phyloP scores from a whole-genome alignment of 352 stramenopile species.

The Phytophthora sp. region DNA sequence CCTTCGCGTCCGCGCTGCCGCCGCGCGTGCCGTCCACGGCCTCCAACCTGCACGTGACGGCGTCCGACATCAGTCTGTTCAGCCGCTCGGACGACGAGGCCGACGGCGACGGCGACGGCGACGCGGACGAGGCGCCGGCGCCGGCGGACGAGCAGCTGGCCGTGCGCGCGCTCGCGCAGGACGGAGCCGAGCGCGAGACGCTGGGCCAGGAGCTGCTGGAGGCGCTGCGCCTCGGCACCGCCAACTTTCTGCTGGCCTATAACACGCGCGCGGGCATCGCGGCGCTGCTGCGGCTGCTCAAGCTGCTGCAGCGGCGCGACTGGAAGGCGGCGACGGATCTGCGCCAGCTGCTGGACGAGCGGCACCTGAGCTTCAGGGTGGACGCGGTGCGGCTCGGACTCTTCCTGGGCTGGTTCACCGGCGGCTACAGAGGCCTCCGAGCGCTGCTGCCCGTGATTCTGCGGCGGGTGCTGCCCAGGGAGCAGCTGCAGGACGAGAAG shows the following conservation, averaged over 20 bases:
- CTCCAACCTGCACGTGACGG: constrained; percentile 41
- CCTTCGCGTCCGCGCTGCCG: constrained; percentile 14
- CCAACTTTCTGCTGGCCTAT: constrained; percentile 89
- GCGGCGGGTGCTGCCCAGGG: constrained; percentile 29
- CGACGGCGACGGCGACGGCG: not conserved
- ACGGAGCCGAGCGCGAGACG: constrained; percentile 30
- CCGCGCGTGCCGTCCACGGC: constrained; percentile 30
- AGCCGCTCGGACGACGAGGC: constrained; percentile 40
- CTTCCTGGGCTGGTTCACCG: constrained; percentile 87
- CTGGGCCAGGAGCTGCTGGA: constrained; percentile 69
- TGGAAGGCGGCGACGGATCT: constrained; percentile 60
- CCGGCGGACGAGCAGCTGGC: constrained; percentile 25
- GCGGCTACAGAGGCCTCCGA: constrained; percentile 68
- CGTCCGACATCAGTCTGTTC: constrained; percentile 51
- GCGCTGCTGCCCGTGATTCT: constrained; percentile 61
- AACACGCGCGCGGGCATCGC: constrained; percentile 86
- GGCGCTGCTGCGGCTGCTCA: constrained; percentile 71
- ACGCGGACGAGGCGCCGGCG: constrained; percentile 9
- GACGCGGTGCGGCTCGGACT: constrained; percentile 87
- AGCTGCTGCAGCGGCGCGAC: constrained; percentile 63
- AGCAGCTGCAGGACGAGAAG: constrained; percentile 23
- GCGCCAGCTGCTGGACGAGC: constrained; percentile 73
- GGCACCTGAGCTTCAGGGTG: constrained; percentile 78
- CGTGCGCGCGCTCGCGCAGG: constrained; percentile 21
- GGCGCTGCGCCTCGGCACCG: constrained; percentile 71